A percentile compares a stretch with the other conserved stretches of the same genome.
phyloP scores from a whole-genome alignment of 2,329 filamentous ascomycete species.

The Fusarium tricinctum region DNA sequence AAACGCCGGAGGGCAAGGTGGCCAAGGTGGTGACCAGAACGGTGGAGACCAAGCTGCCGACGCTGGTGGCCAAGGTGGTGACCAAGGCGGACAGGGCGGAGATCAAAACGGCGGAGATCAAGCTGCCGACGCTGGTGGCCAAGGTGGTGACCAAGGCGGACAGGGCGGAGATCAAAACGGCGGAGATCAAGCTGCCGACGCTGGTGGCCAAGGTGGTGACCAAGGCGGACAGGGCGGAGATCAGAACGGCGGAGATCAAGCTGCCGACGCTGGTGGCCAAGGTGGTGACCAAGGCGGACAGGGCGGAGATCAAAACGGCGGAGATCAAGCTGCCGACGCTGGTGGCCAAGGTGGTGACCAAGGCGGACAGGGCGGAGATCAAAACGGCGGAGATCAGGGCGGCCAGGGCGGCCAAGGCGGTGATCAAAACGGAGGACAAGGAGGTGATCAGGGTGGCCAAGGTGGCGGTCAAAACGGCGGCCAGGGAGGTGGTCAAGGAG shows the following conservation, averaged over 20 bases:
- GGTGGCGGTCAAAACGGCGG: background rate
- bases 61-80: slow-evolving; percentile 3
- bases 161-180: slow-evolving; percentile 9
- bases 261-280: slow-evolving; percentile 8
- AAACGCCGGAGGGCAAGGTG: background rate
- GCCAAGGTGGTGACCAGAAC: slow-evolving; percentile 1
- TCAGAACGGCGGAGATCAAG: slow-evolving; percentile 19
- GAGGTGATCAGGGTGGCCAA: background rate
- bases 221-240: background rate
- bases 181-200: background rate
- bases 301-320: background rate
- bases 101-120: slow-evolving; percentile 6
- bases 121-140: background rate
- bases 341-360: background rate
- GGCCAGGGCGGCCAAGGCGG: slow-evolving; percentile 2
- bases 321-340: background rate
- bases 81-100: background rate
- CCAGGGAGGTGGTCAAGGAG: slow-evolving; percentile 4
- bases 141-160: slow-evolving; percentile 4
- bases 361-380: background rate
- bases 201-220: slow-evolving; percentile 10
- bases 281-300: slow-evolving; percentile 21
- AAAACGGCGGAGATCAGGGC: slow-evolving; percentile 4
- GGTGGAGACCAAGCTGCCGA: background rate
- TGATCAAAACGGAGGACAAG: slow-evolving; percentile 3